phyloP scores from a whole-genome alignment of 2,329 filamentous ascomycete genomes.

The Catunica adiposa region DNA sequence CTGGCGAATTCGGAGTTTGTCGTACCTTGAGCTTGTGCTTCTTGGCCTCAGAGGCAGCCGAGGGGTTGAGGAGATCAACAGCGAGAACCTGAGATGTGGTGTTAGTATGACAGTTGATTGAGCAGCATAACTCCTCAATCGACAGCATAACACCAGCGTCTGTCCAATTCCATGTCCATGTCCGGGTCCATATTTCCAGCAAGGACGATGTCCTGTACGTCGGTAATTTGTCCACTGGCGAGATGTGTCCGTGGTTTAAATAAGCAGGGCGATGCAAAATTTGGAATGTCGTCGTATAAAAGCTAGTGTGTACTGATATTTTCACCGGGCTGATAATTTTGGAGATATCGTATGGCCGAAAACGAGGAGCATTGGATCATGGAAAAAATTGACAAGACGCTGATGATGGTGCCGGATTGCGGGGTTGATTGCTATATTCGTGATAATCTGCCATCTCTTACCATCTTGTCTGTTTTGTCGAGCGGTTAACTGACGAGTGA shows the following conservation, averaged over 20 bases:
- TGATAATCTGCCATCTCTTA: slow-evolving; percentile 30
- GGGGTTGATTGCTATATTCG: slow-evolving; percentile 1
- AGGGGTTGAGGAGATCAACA: slow-evolving; percentile 99
- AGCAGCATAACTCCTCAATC: slow-evolving; percentile 14
- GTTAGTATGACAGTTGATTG: slow-evolving; percentile 30
- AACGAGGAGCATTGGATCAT: not conserved
- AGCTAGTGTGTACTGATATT: not conserved
- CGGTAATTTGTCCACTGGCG: not conserved
- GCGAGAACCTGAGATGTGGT: slow-evolving; percentile 70
- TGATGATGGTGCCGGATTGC: slow-evolving; percentile 4
- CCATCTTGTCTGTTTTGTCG: slow-evolving; percentile 43
- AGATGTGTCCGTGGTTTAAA: not conserved
- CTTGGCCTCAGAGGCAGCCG: slow-evolving; percentile 90
- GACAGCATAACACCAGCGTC: slow-evolving; percentile 15
- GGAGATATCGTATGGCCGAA: not conserved
- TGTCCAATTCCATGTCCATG: slow-evolving; percentile 15
- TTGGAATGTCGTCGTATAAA: not conserved
- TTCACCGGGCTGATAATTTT: not conserved
- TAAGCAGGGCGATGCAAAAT: not conserved
- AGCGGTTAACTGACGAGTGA: slow-evolving; percentile 15
- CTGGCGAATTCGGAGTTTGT: not conserved
- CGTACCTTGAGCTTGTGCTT: slow-evolving; percentile 99
- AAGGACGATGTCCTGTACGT: not conserved
- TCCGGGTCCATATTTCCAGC: slow-evolving; percentile 14
- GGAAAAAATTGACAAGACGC: slow-evolving; percentile 5